Percentiles rank a stretch among this genome's conserved stretches.
phyloP scores from a whole-genome alignment of 2,329 filamentous ascomycete genomes.

The Exophiala phaeomuriformis region DNA sequence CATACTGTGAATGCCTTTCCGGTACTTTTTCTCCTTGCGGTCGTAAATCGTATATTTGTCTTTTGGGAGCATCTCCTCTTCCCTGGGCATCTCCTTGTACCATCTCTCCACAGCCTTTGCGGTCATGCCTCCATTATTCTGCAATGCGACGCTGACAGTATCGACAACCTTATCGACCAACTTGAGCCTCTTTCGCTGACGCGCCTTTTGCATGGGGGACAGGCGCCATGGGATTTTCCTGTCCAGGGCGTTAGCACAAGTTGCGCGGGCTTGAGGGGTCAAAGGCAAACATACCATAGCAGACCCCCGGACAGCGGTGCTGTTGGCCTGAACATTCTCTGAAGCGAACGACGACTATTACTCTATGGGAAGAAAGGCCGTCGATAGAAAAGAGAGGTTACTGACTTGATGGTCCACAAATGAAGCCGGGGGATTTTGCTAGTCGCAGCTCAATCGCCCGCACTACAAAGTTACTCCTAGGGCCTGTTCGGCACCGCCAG shows the following conservation, averaged over 20 bases:
- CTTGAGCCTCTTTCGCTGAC: constrained; percentile 74
- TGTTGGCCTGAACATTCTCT: constrained; percentile 73
- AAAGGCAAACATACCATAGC: constrained; percentile 57
- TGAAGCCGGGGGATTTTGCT: not conserved
- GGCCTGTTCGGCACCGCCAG: too few species aligned
- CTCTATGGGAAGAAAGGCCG: too few species aligned
- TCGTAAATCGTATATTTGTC: constrained; percentile 99
- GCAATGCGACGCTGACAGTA: constrained; percentile 70
- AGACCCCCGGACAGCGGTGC: constrained; percentile 71
- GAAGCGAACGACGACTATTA: too few species aligned
- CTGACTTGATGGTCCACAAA: too few species aligned
- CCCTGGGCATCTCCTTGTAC: constrained; percentile 93
- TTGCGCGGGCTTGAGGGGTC: not conserved
- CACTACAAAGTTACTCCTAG: not conserved
- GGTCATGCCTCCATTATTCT: constrained; percentile 61
- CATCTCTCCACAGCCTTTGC: constrained; percentile 75
- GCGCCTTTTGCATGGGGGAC: constrained; percentile 81
- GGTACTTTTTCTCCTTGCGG: constrained; percentile 87
- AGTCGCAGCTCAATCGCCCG: not conserved
- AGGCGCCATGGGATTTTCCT: constrained; percentile 97
- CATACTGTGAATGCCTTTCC: constrained; percentile 96
- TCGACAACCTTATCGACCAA: constrained; percentile 82
- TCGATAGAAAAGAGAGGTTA: too few species aligned
- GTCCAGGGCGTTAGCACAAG: not conserved
- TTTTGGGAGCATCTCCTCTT: constrained; percentile 88